Conservation (phyloP, 345 rosid species). For the Capsella bursapastoris region DNA sequence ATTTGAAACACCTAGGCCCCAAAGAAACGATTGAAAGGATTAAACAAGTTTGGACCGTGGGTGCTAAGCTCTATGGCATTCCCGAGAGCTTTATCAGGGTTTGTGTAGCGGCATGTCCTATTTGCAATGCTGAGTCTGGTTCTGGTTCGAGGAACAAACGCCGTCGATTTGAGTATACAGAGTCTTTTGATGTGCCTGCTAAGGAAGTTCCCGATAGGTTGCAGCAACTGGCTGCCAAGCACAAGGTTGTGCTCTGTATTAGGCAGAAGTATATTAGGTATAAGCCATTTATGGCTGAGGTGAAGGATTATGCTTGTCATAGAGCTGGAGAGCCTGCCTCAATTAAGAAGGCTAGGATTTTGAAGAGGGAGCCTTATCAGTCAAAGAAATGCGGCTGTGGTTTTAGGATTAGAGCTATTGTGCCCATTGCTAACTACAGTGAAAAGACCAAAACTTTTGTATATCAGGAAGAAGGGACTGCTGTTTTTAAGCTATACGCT, state of each 20-base stretch:
- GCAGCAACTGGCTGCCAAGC: conserved; percentile 93
- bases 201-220: conserved; percentile 84
- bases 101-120: conserved; percentile 86
- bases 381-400: conserved; percentile 97
- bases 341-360: conserved; percentile 74
- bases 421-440: conserved; percentile 89
- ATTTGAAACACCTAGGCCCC: conserved; percentile 84
- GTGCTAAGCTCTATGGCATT: conserved; percentile 93
- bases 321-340: conserved; percentile 94
- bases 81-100: conserved; percentile 98
- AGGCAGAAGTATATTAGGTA: conserved; percentile 97
- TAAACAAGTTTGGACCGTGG: conserved; percentile 96
- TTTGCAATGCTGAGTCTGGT: conserved; percentile 77
- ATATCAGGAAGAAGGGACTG: conserved; percentile 94
- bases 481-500: conserved; percentile 89
- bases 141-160: conserved; percentile 82
- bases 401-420: conserved; percentile 95
- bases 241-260: conserved; percentile 97
- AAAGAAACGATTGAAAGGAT: conserved; percentile 94
- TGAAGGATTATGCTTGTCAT: conserved; percentile 99
- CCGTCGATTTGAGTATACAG: conserved; percentile 89
- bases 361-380: conserved; percentile 98
- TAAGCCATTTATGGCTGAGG: conserved; percentile 99
- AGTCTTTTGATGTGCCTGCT: conserved; percentile 95
- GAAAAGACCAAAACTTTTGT: conserved; percentile 96